Evolutionary conservation across 148 eudicot species (phyloP).

Genomic region (Fagopyrum homotropicum): DNA sequence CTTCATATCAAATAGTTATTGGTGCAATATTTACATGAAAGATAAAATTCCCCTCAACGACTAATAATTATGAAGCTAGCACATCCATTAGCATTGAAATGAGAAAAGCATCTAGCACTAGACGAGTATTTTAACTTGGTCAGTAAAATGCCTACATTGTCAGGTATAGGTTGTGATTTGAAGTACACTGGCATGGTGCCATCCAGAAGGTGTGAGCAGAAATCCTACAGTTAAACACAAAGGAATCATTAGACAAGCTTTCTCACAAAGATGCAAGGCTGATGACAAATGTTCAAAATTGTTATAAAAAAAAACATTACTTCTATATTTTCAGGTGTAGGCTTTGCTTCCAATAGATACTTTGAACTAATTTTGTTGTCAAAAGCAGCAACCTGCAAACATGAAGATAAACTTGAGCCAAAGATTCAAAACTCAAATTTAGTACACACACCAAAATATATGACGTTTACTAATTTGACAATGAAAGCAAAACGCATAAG

Average conservation of each 20-base stretch:
- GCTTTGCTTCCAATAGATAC: slow-evolving; percentile 71
- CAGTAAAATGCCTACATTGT: slow-evolving; percentile 52
- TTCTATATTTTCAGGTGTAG: slow-evolving; percentile 50
- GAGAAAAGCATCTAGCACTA: background rate
- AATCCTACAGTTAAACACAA: slow-evolving; percentile 48
- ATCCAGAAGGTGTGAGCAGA: slow-evolving; percentile 55
- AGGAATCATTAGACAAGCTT: background rate
- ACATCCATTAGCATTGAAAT: background rate
- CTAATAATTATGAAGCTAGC: background rate
- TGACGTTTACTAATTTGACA: background rate
- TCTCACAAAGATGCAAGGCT: background rate
- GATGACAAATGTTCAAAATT: background rate
- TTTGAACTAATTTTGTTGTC: slow-evolving; percentile 75
- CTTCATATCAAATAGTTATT: background rate
- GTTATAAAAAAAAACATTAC: slow-evolving; percentile 26
- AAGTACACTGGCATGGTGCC: slow-evolving; percentile 51
- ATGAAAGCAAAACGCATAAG: background rate
- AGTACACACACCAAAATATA: background rate
- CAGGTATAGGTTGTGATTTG: slow-evolving; percentile 76
- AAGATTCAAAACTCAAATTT: background rate
- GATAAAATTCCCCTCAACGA: background rate
- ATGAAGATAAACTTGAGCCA: slow-evolving; percentile 12
- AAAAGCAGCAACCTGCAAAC: slow-evolving; percentile 65
- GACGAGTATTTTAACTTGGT: background rate
- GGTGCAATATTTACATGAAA: background rate